These are phyloP conservation scores for Pestalotiopsis sp. DNA, from an alignment of 2,329 filamentous ascomycete species.

Conservation along the genomic window DNA sequence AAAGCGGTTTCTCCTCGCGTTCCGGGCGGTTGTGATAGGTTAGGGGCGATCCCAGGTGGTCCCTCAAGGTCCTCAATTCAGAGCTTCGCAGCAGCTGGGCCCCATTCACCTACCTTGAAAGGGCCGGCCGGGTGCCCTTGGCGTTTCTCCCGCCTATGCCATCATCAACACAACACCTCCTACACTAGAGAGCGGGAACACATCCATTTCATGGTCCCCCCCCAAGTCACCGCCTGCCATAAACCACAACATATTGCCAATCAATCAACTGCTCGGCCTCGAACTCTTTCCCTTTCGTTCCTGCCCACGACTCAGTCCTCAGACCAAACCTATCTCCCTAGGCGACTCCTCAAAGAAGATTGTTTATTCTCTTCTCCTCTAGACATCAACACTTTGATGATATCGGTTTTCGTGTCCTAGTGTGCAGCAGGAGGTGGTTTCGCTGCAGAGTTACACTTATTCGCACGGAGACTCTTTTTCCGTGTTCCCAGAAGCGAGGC, in stretches of 20 bases:
- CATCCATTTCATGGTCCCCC: neutral
- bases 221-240: constrained; percentile 4
- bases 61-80: constrained; percentile 4
- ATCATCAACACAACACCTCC: neutral
- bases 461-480: neutral
- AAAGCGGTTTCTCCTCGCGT: neutral
- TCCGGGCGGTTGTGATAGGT: neutral
- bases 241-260: constrained; percentile 1
- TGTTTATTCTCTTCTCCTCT: neutral
- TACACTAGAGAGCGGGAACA: neutral
- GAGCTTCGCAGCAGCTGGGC: neutral
- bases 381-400: neutral
- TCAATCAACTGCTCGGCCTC: neutral
- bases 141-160: constrained; percentile 2
- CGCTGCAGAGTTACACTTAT: neutral
- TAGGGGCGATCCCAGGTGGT: neutral
- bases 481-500: neutral
- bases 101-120: neutral
- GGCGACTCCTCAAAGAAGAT: neutral
- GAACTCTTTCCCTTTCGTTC: neutral
- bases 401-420: neutral
- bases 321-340: neutral
- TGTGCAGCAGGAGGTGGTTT: constrained; percentile 1
- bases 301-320: neutral
- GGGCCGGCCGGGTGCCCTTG: neutral